These are phyloP conservation scores for Amborella trichopoda DNA, from an alignment of 164 flowering plant species.

Conservation along the genomic window DNA sequence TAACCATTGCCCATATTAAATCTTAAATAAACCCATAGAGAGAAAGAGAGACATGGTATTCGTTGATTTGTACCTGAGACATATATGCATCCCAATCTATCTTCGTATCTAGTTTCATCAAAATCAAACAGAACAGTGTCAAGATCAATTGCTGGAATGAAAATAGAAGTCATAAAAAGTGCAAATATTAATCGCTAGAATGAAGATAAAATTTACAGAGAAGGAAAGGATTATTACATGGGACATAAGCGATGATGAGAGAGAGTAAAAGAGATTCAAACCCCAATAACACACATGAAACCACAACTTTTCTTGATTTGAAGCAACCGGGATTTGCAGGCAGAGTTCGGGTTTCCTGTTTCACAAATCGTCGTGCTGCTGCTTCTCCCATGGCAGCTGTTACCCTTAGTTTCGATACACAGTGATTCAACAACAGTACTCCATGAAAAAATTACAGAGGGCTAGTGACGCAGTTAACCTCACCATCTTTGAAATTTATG, in stretches of 20 bases:
- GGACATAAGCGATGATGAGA: constrained; percentile 67
- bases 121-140: constrained; percentile 4
- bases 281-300: constrained; percentile 40
- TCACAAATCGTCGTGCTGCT: no score
- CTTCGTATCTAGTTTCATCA: constrained; percentile 64
- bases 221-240: constrained; percentile 37
- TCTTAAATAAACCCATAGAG: not conserved
- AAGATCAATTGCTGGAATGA: not conserved
- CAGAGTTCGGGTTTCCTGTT: no score
- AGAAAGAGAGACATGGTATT: not conserved
- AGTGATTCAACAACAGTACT: no score
- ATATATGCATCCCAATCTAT: constrained; percentile 99
- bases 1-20: not conserved
- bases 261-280: constrained; percentile 56
- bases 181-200: not conserved
- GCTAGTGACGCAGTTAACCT: no score
- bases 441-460: no score
- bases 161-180: not conserved
- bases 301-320: constrained; percentile 19
- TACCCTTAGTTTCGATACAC: no score
- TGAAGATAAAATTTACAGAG: not conserved
- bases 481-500: no score
- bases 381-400: no score
- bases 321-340: constrained; percentile 3
- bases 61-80: constrained; percentile 53